A percentile compares a stretch with the other conserved stretches of the same genome.
Evolutionary conservation across 768 basidiomycete species (phyloP).

Genomic region (Mycena maculata): DNA sequence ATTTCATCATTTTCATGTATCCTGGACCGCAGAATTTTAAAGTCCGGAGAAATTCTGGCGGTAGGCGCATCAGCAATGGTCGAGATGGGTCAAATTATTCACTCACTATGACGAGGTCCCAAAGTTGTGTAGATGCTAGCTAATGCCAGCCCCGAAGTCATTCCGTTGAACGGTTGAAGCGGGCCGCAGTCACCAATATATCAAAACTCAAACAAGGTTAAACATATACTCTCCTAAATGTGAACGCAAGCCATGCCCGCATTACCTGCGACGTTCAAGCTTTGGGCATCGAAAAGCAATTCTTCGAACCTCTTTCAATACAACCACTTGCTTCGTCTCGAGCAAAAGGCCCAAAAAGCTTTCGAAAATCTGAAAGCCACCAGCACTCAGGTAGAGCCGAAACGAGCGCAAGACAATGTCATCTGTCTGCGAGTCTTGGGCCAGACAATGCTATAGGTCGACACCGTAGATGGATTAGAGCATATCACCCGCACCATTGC

Average conservation of each 20-base stretch:
- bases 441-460: not conserved
- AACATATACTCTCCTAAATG: no score
- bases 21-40: constrained; percentile 27
- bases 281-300: no score
- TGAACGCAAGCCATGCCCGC: no score
- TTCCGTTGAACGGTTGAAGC: no score
- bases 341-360: no score
- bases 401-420: not conserved
- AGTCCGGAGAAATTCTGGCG: constrained; percentile 21
- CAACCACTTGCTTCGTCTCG: no score
- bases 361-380: no score
- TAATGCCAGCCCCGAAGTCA: constrained; percentile 15
- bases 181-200: no score
- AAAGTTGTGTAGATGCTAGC: constrained; percentile 5
- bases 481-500: not conserved
- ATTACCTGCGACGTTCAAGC: no score
- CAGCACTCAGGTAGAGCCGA: no score
- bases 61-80: not conserved
- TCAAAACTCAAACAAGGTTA: no score
- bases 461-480: not conserved
- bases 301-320: no score
- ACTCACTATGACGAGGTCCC: constrained; percentile 9
- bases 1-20: constrained; percentile 31
- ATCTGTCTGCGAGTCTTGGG: not conserved
- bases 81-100: not conserved